Evolutionary conservation across 441 rosid species (phyloP).

Genomic region (Gossypium trilobum): DNA sequence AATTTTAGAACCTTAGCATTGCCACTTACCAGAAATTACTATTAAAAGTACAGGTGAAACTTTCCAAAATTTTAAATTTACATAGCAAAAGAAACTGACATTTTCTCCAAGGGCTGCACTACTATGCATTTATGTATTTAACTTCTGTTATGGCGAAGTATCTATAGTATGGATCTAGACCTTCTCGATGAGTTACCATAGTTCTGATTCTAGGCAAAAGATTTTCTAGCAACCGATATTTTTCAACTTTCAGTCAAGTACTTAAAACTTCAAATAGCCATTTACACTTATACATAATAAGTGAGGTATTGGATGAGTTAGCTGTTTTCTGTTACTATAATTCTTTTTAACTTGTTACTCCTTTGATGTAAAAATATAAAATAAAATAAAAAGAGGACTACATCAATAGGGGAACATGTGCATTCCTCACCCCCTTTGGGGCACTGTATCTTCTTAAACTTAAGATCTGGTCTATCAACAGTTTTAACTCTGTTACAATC

Average conservation of each 20-base stretch:
- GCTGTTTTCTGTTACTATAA: not conserved
- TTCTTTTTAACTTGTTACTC: not conserved
- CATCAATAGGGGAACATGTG: not conserved
- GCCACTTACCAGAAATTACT: not conserved
- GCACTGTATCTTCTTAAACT: not conserved
- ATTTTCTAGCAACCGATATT: not conserved
- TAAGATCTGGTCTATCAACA: not conserved
- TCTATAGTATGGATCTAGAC: not conserved
- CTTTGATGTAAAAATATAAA: not conserved
- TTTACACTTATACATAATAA: not conserved
- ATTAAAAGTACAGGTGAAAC: not conserved
- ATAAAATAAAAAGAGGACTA: not conserved
- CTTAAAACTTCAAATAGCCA: not conserved
- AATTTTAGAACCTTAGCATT: slow-evolving; percentile 4
- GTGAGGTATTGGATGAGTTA: slow-evolving; percentile 4
- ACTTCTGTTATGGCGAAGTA: not conserved
- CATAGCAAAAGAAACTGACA: not conserved
- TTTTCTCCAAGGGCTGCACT: not conserved
- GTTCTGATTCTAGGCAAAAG: not conserved
- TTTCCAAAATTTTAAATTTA: not conserved
- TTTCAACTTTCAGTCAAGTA: not conserved
- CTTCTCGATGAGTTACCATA: not conserved
- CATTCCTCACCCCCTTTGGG: not conserved
- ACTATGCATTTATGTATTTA: not conserved
- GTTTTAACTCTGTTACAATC: not conserved